These are phyloP conservation scores for Ceriops decandra DNA, from an alignment of 345 rosid genomes.

Conservation along the genomic window DNA sequence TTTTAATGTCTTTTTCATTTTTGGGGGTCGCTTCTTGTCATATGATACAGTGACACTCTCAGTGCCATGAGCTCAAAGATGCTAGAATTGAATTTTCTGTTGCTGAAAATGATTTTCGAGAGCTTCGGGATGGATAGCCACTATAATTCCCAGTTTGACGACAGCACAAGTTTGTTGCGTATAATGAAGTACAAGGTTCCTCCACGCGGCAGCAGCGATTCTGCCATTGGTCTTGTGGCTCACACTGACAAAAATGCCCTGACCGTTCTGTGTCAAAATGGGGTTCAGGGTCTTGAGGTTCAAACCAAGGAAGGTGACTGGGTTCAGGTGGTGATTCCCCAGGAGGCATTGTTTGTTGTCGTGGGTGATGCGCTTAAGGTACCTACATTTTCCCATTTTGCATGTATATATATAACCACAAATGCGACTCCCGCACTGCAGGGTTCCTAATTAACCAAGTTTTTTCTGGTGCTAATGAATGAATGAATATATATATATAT, in stretches of 20 bases:
- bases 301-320: slow-evolving; percentile 33
- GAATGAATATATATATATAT: neutral
- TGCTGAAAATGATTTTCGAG: slow-evolving; percentile 42
- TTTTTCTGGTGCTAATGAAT: neutral
- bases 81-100: slow-evolving; percentile 29
- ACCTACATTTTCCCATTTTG: neutral
- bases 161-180: slow-evolving; percentile 24
- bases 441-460: no score
- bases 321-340: slow-evolving; percentile 30
- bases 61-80: slow-evolving; percentile 31
- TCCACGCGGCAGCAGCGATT: neutral
- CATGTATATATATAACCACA: no score
- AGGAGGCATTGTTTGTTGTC: slow-evolving; percentile 30
- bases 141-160: slow-evolving; percentile 19
- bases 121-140: slow-evolving; percentile 36
- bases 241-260: slow-evolving; percentile 47
- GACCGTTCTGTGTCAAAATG: slow-evolving; percentile 44
- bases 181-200: slow-evolving; percentile 41
- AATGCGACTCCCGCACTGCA: no score
- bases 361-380: slow-evolving; percentile 50
- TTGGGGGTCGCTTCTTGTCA: no score
- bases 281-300: slow-evolving; percentile 48
- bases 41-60: slow-evolving; percentile 25
- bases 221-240: slow-evolving; percentile 32
- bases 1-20: no score